Conservation (phyloP, 257 asterid species). For the Rehmannia glutinosa region DNA sequence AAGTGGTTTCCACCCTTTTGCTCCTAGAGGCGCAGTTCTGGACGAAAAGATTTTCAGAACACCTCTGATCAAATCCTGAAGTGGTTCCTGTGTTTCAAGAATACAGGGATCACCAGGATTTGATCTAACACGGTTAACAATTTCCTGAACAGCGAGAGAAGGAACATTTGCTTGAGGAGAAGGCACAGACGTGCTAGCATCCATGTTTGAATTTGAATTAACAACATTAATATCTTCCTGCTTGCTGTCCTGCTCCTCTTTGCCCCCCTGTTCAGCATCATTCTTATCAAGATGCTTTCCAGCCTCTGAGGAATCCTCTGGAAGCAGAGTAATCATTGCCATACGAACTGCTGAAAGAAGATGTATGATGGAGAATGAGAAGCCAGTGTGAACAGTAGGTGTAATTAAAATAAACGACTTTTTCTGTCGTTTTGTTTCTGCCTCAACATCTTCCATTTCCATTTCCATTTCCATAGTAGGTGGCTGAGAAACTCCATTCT, state of each 20-base stretch:
- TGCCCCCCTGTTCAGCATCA: constrained; percentile 39
- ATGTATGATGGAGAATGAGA: constrained; percentile 92
- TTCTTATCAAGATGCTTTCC: constrained; percentile 40
- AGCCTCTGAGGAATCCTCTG: constrained; percentile 61
- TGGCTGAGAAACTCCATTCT: constrained; percentile 50
- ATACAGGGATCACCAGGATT: constrained; percentile 93
- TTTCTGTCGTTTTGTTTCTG: constrained; percentile 62
- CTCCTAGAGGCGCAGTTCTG: constrained; percentile 94
- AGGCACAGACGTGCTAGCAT: constrained; percentile 34
- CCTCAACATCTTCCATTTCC: constrained; percentile 57
- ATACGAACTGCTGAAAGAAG: constrained; percentile 93
- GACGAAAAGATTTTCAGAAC: constrained; percentile 87
- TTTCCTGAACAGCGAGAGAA: constrained; percentile 73
- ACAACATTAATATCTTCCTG: constrained; percentile 37
- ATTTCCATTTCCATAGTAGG: constrained; percentile 44
- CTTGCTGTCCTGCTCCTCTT: constrained; percentile 45
- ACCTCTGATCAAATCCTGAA: constrained; percentile 93
- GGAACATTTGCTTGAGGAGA: constrained; percentile 52
- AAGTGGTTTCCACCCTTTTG: constrained; percentile 98
- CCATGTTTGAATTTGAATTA: constrained; percentile 37
- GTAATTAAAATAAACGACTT: constrained; percentile 73
- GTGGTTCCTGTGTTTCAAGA: constrained; percentile 98
- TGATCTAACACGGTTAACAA: constrained; percentile 77
- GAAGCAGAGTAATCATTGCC: constrained; percentile 72
- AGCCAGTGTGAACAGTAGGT: constrained; percentile 84